Evolutionary conservation across 75 land plant species (phyloP).

Genomic region (Adiantum capillusveneris): DNA sequence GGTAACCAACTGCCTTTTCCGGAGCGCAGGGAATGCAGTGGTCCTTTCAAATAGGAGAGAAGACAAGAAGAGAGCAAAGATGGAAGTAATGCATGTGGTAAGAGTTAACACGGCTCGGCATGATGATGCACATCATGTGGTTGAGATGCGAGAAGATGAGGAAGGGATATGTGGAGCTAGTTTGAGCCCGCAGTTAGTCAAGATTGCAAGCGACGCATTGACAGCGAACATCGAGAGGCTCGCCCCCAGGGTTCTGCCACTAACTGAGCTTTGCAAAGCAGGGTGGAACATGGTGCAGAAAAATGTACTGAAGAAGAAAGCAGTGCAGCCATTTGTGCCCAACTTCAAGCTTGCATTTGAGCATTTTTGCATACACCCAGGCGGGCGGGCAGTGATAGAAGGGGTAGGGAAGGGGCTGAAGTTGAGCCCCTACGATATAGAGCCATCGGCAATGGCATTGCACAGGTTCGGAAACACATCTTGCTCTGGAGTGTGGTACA

Average conservation of each 20-base stretch:
- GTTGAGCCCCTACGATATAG: constrained; percentile 33
- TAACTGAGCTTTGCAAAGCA: constrained; percentile 31
- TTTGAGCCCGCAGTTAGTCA: constrained; percentile 36
- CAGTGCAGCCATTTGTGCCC: constrained; percentile 18
- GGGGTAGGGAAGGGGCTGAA: constrained; percentile 29
- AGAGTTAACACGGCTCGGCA: constrained; percentile 42
- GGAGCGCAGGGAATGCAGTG: constrained; percentile 43
- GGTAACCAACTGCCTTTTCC: constrained; percentile 53
- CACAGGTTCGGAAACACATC: constrained; percentile 71
- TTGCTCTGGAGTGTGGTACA: constrained; percentile 51
- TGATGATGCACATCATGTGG: constrained; percentile 42
- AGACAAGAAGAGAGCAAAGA: constrained; percentile 20
- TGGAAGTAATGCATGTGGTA: constrained; percentile 28
- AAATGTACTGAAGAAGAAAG: not conserved
- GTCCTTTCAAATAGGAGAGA: constrained; percentile 32
- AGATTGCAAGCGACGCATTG: constrained; percentile 42
- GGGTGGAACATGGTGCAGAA: not conserved
- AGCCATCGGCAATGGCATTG: constrained; percentile 54
- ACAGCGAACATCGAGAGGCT: constrained; percentile 31
- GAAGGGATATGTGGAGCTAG: constrained; percentile 29
- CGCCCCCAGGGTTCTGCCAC: constrained; percentile 39
- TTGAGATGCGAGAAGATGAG: constrained; percentile 35
- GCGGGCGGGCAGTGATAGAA: constrained; percentile 47
- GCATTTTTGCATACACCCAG: constrained; percentile 51
- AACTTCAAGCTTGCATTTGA: constrained; percentile 50